Evolutionary conservation across 352 stramenopile species (phyloP).

Genomic region (Pythium aquatile): DNA sequence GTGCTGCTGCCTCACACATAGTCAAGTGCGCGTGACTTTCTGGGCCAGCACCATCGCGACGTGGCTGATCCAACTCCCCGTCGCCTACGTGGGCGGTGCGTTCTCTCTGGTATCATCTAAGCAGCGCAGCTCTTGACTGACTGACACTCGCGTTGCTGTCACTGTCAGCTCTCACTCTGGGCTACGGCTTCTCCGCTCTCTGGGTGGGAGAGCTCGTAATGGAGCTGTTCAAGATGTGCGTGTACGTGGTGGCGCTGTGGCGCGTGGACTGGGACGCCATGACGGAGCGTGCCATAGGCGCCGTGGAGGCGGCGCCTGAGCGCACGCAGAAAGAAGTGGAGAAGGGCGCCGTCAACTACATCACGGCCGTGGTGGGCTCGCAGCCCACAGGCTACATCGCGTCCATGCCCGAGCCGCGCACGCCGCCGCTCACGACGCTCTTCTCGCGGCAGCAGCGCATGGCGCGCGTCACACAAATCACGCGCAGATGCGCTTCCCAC

Average conservation of each 20-base stretch:
- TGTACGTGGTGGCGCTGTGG: constrained; percentile 42
- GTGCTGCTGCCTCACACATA: constrained; percentile 1
- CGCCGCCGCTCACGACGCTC: constrained; percentile 42
- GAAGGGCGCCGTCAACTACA: constrained; percentile 58
- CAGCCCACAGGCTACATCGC: constrained; percentile 54
- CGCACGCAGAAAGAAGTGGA: constrained; percentile 37
- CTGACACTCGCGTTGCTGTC: neutral
- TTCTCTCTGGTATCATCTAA: neutral
- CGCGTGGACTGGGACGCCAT: constrained; percentile 51
- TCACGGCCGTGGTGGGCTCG: constrained; percentile 55
- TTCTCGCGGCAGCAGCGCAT: constrained; percentile 36
- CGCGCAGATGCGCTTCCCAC: constrained; percentile 26
- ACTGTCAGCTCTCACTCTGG: constrained; percentile 37
- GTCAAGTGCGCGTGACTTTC: constrained; percentile 63
- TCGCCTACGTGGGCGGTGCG: constrained; percentile 50
- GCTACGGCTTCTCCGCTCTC: constrained; percentile 58
- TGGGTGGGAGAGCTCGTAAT: constrained; percentile 64
- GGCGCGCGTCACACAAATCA: constrained; percentile 20
- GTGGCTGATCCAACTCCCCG: constrained; percentile 65
- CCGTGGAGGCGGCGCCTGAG: constrained; percentile 44
- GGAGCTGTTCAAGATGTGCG: constrained; percentile 62
- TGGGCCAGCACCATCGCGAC: constrained; percentile 59
- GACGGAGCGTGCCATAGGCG: constrained; percentile 40
- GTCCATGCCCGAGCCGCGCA: constrained; percentile 39
- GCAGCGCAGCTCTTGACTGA: neutral